Evolutionary conservation across 805 yeast genomes (phyloP), one percentile per base, ranked within the genome.

Genomic region (Metahyphopichia silvanorum): DNA sequence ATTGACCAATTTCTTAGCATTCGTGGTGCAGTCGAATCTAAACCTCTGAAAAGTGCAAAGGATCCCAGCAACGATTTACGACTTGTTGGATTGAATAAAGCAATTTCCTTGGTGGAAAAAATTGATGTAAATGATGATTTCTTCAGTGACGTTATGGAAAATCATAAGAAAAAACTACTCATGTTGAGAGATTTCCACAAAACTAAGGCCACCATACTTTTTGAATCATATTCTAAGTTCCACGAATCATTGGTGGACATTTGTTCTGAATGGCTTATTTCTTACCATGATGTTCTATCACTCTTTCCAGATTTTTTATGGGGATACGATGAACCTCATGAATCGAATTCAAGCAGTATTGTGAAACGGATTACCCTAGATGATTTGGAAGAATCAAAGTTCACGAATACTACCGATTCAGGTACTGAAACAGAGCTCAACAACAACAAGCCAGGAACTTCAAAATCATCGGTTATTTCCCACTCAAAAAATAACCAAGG

Each of bases 191-290:
- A 60, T 14, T 43, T 66, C n/a, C 52, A 57, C 38, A 56, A 52
- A 27, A 48, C 50, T 18, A 66, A 57, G 35, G 66, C 63, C 2
- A 34, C 43, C 3, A 34, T 60, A 1, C 42, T 58, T 11, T 67
- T 66, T 37, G 63, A 57, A 22, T 38, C 48, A 11, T 63, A 59
- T 36, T 40, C 51, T 3, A 58, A 51, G 33, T 67, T 51, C 41
- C 66, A 60, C 29, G 69, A 64, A 39, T 43, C 71, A 1, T 43
- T 67, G 21, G 66, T 63, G 2, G 68, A 56, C 3, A 57, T 66
- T 12, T 52, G 66, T 9, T 60, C 66, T 3, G 69, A 65, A 25
- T 67, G 73, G 73, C 31, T 66, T 14, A 46, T 66, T 5, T 49
- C 63, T 1, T 58, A 54, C 26, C 40, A 47, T 11, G 69, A 63